Evolutionary conservation across 164 flowering plant genomes (phyloP), one percentile per base, ranked within the genome.

Genomic region (Saururus chinensis): DNA sequence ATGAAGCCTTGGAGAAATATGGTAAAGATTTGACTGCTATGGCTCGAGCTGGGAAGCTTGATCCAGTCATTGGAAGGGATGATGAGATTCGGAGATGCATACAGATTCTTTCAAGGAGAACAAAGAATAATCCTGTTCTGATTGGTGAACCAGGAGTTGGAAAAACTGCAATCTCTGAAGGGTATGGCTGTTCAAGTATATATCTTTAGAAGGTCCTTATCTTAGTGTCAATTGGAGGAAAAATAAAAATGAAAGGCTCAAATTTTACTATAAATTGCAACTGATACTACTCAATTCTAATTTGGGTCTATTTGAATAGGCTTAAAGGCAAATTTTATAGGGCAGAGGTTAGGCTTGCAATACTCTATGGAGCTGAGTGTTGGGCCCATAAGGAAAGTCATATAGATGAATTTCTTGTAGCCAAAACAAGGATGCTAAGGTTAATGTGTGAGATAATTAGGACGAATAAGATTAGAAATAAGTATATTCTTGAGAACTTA

Each of bases 131-230:
- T 65, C 97, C 97, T 73, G 97, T 90, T 42, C 79, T 93, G 40
- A 93, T 93, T 78, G 99, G 99, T 71, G 99, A 93, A 71, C 99
- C 99, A n/a, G 99, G 99, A 69, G 99, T 93, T 56, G 99, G 99
- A 19, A 93, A 93, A 83, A 90, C 99, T 73, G 97, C 96, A 61
- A 93, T 93, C 40, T 84, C 97, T 57, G 99, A 93, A 76, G 99
- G 97, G 97, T 90, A 78, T 75, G 84, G n/a, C n/a, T n/a, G n/a
- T n/a, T n/a, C n/a, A n/a, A n/a, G n/a, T n/a, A n/a, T n/a, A n/a
- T n/a, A n/a, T n/a, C 42, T 37, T 19, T 19, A 7, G n/a, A 4
- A 35, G 25, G 56, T 10, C 24, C 22, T 53, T 23, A 53, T 19
- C 37, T 2, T 30, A 30, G 1, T 19, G 24, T 0, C 56, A 53